Conservation (phyloP, 2,329 filamentous ascomycete genomes). For the Fusarium nodosum region DNA sequence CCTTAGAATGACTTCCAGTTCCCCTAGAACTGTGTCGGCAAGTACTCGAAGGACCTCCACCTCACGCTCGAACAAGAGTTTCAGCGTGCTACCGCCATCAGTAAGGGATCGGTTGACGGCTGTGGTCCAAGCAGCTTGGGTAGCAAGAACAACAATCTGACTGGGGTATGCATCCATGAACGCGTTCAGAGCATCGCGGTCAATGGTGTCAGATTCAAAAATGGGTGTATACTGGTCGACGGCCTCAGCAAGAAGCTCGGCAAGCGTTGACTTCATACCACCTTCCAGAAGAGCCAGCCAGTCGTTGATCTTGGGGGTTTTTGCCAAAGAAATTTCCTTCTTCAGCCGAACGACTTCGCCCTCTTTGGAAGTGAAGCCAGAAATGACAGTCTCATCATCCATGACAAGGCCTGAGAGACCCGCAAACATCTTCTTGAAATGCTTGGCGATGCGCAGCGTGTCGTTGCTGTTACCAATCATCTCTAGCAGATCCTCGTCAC, state of each 20-base stretch:
- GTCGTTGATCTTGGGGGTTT: conserved; percentile 97
- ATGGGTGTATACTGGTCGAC: conserved; percentile 85
- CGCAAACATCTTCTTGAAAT: conserved; percentile 99
- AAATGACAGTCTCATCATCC: conserved; percentile 90
- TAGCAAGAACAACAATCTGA: conserved; percentile 94
- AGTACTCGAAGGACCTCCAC: conserved; percentile 87
- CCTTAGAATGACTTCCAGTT: conserved; percentile 86
- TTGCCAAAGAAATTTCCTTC: conserved; percentile 90
- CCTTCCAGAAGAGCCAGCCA: conserved; percentile 95
- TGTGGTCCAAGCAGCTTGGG: conserved; percentile 93
- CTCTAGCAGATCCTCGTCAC: conserved; percentile 96
- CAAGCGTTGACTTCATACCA: conserved; percentile 94
- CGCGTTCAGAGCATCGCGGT: conserved; percentile 76
- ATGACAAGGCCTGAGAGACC: conserved; percentile 91
- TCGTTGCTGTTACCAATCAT: conserved; percentile 99
- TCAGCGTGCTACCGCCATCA: conserved; percentile 77
- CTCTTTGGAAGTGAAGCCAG: conserved; percentile 95
- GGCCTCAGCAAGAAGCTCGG: conserved; percentile 89
- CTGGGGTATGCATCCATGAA: conserved; percentile 90
- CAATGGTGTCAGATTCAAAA: conserved; percentile 78
- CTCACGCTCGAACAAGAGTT: conserved; percentile 81
- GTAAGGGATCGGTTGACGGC: conserved; percentile 83
- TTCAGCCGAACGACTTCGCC: conserved; percentile 89
- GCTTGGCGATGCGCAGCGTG: conserved; percentile 94
- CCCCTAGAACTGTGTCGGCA: conserved; percentile 88